A percentile compares a stretch with the other conserved stretches of the same genome.
Conservation (phyloP, 306 rosid species). For the Citrullus colocynthis region DNA sequence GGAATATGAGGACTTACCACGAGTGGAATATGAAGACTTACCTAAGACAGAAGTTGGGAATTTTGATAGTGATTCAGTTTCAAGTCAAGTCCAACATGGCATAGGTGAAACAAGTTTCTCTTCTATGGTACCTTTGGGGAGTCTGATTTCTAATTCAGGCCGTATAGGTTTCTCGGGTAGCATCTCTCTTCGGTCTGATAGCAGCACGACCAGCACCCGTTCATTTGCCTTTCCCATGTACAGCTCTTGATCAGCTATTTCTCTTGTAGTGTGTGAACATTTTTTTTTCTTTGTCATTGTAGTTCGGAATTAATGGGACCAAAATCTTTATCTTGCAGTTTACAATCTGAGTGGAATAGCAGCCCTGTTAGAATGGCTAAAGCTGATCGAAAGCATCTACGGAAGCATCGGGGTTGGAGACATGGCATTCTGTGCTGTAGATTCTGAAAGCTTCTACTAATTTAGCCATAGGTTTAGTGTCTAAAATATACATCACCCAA, state of each 20-base stretch:
- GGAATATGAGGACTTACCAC: neutral
- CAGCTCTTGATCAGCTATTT: neutral
- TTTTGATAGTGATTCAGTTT: slow-evolving; percentile 7
- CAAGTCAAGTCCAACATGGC: slow-evolving; percentile 20
- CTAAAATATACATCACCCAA: slow-evolving; percentile 14
- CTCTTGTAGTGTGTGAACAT: neutral
- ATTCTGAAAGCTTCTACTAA: slow-evolving; percentile 39
- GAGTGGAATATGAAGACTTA: slow-evolving; percentile 10
- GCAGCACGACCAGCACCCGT: slow-evolving; percentile 93
- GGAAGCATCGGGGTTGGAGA: slow-evolving; percentile 56
- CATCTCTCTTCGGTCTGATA: slow-evolving; percentile 79
- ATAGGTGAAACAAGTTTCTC: slow-evolving; percentile 50
- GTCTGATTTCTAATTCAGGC: slow-evolving; percentile 44
- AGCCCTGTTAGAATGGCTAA: slow-evolving; percentile 89
- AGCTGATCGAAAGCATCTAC: slow-evolving; percentile 35
- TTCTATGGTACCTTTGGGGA: slow-evolving; percentile 24
- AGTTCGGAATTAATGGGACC: slow-evolving; percentile 1
- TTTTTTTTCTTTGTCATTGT: neutral
- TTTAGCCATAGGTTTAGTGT: slow-evolving; percentile 23
- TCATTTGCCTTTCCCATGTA: slow-evolving; percentile 94
- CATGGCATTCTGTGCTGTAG: slow-evolving; percentile 72
- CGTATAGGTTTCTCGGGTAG: slow-evolving; percentile 69
- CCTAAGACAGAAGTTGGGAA: slow-evolving; percentile 8
- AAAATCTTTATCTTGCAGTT: slow-evolving; percentile 32
- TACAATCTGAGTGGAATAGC: slow-evolving; percentile 70